These are phyloP conservation scores for Pseudognaphalium luteoalbum DNA, from an alignment of 129 eudicot genomes.

Conservation along the genomic window DNA sequence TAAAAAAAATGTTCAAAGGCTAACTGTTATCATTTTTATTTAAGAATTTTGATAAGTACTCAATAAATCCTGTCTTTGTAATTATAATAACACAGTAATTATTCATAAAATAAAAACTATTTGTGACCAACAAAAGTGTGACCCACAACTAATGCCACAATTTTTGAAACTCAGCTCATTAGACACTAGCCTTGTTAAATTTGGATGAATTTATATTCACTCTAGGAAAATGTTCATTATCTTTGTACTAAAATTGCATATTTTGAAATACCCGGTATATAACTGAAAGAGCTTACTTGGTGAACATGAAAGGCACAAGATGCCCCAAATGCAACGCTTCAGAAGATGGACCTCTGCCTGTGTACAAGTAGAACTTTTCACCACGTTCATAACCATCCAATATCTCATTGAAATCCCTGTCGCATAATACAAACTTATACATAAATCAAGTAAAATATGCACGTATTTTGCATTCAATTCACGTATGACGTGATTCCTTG, in stretches of 20 bases:
- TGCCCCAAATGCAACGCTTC: slow-evolving; percentile 93
- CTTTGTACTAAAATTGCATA: not conserved
- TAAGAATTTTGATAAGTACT: not conserved
- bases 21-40: not conserved
- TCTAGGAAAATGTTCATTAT: too few species aligned
- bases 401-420: slow-evolving; percentile 67
- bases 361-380: slow-evolving; percentile 82
- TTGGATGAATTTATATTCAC: too few species aligned
- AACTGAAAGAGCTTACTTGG: slow-evolving; percentile 53
- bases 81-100: too few species aligned
- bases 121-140: too few species aligned
- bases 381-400: slow-evolving; percentile 88
- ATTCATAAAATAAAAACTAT: too few species aligned
- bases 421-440: not conserved
- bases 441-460: not conserved
- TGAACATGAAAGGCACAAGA: slow-evolving; percentile 93
- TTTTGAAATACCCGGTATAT: not conserved
- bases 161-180: too few species aligned
- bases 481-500: not conserved
- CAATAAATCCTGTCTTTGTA: not conserved
- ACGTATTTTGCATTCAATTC: too few species aligned
- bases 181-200: too few species aligned
- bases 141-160: too few species aligned
- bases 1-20: not conserved
- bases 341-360: slow-evolving; percentile 91